Base-by-base conservation (phyloP, 2,329 filamentous ascomycete genomes). In the Aspergillus costaricaensis region DNA sequence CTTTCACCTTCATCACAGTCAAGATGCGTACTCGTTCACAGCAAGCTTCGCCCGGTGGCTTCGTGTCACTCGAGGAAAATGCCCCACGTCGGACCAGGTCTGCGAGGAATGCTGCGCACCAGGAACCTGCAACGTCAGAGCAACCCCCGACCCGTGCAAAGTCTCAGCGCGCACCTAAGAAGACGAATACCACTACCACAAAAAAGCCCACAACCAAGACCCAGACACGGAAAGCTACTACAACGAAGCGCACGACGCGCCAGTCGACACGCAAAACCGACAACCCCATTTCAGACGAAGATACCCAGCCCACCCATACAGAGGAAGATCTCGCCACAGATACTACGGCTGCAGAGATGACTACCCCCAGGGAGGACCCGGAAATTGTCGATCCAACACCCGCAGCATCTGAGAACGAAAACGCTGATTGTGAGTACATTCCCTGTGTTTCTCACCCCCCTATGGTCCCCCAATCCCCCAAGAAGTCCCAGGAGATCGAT, bases 21-120 rank as follows among this genome's bases (percentile, higher is more conserved):
- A 69, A 62, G 56, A 77, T 77, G 75, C 73, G 75, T 41, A 76
- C 74, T 57, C 74, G 75, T 57, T 77, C 75, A 30, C 74, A 78
- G 60, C 71, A 72, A 21, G 63, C 71, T 17, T 75, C 74, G 36
- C 74, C 76, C 32, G 66, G 69, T 39, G 72, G 73, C 32, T 68
- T 73, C 36, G 57, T 72, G 21, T 72, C 72, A 17, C 73, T 76
- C 25, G 71, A 77, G 14, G 66, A 59, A 3, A 48, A 62, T 14
- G 32, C 62, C 25, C 53, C 62, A 56, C 65, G 68, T 58, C 67
- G 63, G 25, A 68, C 67, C 15, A 62, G 66, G 56, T 64, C 63
- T 8, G 62, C 64, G n/a, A 65, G 67, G 55, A 64, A 57, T 41
- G 58, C 12, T 25, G 30, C 54, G 36, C 55, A 64, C 38, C 59